These are phyloP conservation scores for Auriculariales sp. DNA, from an alignment of 768 basidiomycete species.

Conservation along the genomic window DNA sequence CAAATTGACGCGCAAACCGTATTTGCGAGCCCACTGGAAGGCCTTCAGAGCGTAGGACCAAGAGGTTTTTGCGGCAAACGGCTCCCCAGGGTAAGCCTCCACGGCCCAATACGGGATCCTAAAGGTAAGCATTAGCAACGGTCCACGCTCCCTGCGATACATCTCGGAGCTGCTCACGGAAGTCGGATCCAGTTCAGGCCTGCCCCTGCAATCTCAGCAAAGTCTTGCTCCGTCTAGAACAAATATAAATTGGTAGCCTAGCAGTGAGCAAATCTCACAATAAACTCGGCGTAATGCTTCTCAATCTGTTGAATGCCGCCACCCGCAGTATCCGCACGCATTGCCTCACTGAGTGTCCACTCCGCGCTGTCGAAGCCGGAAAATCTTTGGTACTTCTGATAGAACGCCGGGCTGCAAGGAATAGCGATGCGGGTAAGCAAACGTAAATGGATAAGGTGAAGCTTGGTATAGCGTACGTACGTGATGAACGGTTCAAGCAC, in stretches of 20 bases:
- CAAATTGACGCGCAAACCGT: slow-evolving; percentile 67
- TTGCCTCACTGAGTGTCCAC: slow-evolving; percentile 48
- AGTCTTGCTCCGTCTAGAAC: slow-evolving; percentile 70
- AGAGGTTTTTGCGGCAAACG: slow-evolving; percentile 55
- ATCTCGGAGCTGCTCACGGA: no score
- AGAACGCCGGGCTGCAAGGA: slow-evolving; percentile 46
- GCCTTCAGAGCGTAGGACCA: slow-evolving; percentile 70
- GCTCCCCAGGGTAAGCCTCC: slow-evolving; percentile 59
- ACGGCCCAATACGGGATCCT: slow-evolving; percentile 73
- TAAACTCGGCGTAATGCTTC: slow-evolving; percentile 69
- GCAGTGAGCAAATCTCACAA: slow-evolving; percentile 32
- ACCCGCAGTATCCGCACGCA: slow-evolving; percentile 57
- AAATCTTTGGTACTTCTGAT: slow-evolving; percentile 37
- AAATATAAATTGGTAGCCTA: background rate
- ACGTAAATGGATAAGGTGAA: slow-evolving; percentile 12
- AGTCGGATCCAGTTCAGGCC: slow-evolving; percentile 77
- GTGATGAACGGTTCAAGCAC: slow-evolving; percentile 69
- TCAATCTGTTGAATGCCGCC: slow-evolving; percentile 47
- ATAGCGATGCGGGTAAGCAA: slow-evolving; percentile 30
- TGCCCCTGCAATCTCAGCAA: slow-evolving; percentile 77
- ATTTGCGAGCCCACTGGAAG: slow-evolving; percentile 76
- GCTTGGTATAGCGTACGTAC: background rate
- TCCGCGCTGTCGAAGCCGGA: slow-evolving; percentile 35
- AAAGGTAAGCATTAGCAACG: no score
- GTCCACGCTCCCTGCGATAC: no score